Evolutionary conservation across 345 rosid genomes (phyloP).

Genomic region (Eucalyptus camaldulensis): DNA sequence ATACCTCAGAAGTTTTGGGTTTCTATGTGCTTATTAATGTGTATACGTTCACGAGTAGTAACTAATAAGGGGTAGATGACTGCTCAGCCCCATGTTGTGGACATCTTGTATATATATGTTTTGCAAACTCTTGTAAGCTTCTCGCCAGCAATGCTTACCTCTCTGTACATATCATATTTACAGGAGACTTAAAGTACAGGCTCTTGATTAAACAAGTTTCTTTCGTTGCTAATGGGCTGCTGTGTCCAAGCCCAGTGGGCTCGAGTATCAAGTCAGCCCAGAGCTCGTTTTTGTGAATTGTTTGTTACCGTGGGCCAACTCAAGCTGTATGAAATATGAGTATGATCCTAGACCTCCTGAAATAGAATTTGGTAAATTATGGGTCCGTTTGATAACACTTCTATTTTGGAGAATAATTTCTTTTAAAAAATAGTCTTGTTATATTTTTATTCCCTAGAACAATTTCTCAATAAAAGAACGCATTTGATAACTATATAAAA

Average conservation of each 20-base stretch:
- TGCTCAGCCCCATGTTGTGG: not conserved
- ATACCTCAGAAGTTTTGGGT: not conserved
- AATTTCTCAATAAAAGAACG: no score
- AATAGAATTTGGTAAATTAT: not conserved
- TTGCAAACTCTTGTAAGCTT: not conserved
- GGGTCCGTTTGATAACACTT: no score
- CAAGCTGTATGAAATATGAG: not conserved
- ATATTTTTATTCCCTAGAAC: no score
- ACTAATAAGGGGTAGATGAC: not conserved
- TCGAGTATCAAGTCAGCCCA: not conserved
- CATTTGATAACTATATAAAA: no score
- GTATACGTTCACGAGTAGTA: not conserved
- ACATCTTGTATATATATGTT: not conserved
- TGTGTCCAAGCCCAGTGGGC: not conserved
- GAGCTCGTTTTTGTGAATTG: not conserved
- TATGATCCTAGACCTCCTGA: not conserved
- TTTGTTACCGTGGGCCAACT: not conserved
- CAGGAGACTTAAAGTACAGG: not conserved
- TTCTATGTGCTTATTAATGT: not conserved
- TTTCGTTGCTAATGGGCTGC: not conserved
- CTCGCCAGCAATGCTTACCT: not conserved
- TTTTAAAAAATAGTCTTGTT: no score
- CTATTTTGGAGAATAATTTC: accelerated
- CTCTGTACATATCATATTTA: not conserved
- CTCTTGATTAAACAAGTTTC: not conserved